Conservation (phyloP, 176 grass and related monocot genomes). For the Zizania latifolia region DNA sequence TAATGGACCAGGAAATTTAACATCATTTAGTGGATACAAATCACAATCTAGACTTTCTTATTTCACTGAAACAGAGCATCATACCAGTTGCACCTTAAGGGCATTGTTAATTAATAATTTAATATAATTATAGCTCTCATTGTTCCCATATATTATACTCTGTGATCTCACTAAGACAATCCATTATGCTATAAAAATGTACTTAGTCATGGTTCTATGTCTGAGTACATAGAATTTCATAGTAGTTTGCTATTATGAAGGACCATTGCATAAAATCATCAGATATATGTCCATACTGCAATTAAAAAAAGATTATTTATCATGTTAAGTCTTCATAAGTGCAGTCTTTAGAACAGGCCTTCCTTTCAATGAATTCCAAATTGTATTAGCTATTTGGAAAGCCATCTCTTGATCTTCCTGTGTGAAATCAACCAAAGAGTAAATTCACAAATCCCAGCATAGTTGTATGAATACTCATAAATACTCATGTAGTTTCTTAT, state of each 20-base stretch:
- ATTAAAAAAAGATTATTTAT: background rate
- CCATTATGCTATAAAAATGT: background rate
- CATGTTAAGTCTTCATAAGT: constrained; percentile 7
- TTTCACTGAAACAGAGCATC: background rate
- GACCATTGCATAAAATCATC: background rate
- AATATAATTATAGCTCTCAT: background rate
- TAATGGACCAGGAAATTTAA: no score
- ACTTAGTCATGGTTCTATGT: background rate
- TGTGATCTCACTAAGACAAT: background rate
- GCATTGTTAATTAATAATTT: background rate
- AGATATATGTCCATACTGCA: constrained; percentile 1
- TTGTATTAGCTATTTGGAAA: no score
- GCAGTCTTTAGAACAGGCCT: no score
- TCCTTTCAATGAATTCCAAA: no score
- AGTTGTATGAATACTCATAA: no score
- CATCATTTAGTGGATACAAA: background rate
- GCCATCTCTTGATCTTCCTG: no score
- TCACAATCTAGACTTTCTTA: background rate
- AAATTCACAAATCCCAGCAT: no score
- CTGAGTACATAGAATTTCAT: constrained; percentile 12
- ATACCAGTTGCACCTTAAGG: background rate
- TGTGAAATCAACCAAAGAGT: no score
- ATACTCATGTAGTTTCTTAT: no score
- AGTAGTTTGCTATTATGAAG: background rate
- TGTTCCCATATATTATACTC: background rate